Evolutionary conservation across 2,329 filamentous ascomycete species (phyloP).

Genomic region (Trichoderma breve): DNA sequence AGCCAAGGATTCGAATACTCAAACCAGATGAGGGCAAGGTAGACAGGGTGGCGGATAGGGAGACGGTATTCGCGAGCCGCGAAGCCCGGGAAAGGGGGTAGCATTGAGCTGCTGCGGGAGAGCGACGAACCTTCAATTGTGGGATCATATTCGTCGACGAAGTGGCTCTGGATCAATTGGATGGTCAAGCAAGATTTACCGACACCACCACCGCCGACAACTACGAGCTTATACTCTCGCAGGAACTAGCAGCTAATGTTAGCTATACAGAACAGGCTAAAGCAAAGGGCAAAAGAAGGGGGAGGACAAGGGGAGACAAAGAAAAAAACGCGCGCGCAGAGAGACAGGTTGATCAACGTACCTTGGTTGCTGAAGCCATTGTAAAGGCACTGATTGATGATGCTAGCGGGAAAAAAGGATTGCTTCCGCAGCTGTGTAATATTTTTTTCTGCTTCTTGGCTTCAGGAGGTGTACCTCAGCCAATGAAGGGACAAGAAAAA

Average conservation of each 20-base stretch:
- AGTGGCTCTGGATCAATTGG: conserved; percentile 92
- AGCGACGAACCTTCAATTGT: conserved; percentile 85
- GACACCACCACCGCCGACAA: conserved; percentile 95
- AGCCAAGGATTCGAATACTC: background rate
- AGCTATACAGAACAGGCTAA: conserved; percentile 22
- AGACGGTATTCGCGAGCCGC: background rate
- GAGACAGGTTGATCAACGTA: conserved; percentile 20
- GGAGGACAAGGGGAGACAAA: background rate
- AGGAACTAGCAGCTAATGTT: conserved; percentile 59
- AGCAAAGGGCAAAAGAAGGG: background rate
- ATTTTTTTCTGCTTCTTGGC: conserved; percentile 1
- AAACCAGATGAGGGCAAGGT: background rate
- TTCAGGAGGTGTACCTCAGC: conserved; percentile 4
- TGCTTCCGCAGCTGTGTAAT: conserved; percentile 9
- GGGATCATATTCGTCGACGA: conserved; percentile 98
- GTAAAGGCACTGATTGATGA: conserved; percentile 22
- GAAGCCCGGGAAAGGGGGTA: background rate
- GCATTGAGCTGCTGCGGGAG: background rate
- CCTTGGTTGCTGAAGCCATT: conserved; percentile 40
- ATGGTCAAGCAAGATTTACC: conserved; percentile 99
- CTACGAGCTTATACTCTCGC: conserved; percentile 92
- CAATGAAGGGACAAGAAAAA: background rate
- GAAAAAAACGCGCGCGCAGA: background rate
- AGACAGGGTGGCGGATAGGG: background rate
- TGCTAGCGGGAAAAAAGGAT: conserved; percentile 12